Base-by-base conservation (phyloP, 345 rosid species). In the Eucalyptus cladocalyx region DNA sequence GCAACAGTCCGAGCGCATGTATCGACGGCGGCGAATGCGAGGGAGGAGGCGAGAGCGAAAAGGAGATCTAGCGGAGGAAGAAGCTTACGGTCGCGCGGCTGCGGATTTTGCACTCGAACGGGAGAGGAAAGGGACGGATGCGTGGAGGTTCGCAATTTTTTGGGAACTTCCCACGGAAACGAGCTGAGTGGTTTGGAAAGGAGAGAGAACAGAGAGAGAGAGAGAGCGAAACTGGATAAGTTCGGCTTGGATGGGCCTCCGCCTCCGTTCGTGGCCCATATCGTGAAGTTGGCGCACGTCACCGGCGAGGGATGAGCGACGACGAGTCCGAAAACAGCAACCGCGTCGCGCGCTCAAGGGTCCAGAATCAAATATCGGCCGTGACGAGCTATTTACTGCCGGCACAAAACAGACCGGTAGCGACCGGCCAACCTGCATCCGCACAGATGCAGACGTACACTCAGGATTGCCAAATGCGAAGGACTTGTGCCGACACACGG, bases 321-420 rank as follows among this genome's bases (percentile, higher is more conserved):
- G 13, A 10, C 4, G 5, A 6, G 47, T 37, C 47, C 30, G 47
- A 1, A 0, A 0, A 3, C 30, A 2, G 28, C 1, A 3, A 21
- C 85, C 83, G 28, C 5, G 47, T 9, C 42, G 0, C 30, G 30
- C 1, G 5, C 83, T 37, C 83, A 7, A 11, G 30, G 6, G 5
- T 2, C 28, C 47, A 2, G 47, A 13, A 21, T 40, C 47, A 23
- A 23, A 21, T 19, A 21, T 40, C 47, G 0, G 83, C 28, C 0
- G 2, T 1, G 47, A 11, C 47, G 1, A 76, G 83, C 28, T 21
- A 37, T 37, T 67, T 37, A 76, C 83, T 0, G 30, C 83, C 16
- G 1, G 1, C 16, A 37, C 16, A 11, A 76, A 40, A 21, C 2
- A 76, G 47, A 76, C 83, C 45, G 4, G 23, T 9, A 1, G 7